Base-by-base conservation (phyloP, 2,329 filamentous ascomycete species). In the Rhexocercosporidium sp. region DNA sequence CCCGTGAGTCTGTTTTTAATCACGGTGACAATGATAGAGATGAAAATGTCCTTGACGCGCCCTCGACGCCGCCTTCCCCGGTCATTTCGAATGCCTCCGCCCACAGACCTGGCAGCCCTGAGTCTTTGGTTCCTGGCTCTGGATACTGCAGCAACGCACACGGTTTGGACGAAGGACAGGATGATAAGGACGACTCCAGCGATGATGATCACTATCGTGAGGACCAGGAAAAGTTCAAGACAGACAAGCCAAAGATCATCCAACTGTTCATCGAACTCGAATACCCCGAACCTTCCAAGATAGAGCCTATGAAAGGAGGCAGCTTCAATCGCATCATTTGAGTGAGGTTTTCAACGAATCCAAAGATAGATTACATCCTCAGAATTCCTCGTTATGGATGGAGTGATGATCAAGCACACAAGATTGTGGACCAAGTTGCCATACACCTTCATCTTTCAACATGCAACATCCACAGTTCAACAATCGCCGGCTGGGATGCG, bases 261-360 rank as follows among this genome's bases (percentile, higher is more conserved):
- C 57, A 71, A 57, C 57, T 73, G 1, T 72, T 65, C 60, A 63
- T 39, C 7, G 69, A 71, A 18, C 62, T 73, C 41, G 72, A 66
- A 0, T 68, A 27, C 12, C 68, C 63, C 12, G 66, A 69, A n/a
- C 70, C 71, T 0, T 12, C 39, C 1, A 29, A 66, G 1, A 18
- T 73, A 29, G 65, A 71, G 18, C 67, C 47, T 1, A 72, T 74
- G 65, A 51, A 46, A 1, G 69, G 69, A 6, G 73, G 72, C 7
- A 59, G 59, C 54, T 72, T 22, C 41, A 70, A 74, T 22, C 46
- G 67, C 47, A 64, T 74, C 34, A 61, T 71, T 22, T 64, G 69
- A 5, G 22, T 71, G n/a, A 57, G 6, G 7, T 71, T 70, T 31
- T 7, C 54, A 25, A 59, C 59, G 1, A 22, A 20, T 11, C 31